Evolutionary conservation across 768 basidiomycete species (phyloP).

Genomic region (Chiua virens): DNA sequence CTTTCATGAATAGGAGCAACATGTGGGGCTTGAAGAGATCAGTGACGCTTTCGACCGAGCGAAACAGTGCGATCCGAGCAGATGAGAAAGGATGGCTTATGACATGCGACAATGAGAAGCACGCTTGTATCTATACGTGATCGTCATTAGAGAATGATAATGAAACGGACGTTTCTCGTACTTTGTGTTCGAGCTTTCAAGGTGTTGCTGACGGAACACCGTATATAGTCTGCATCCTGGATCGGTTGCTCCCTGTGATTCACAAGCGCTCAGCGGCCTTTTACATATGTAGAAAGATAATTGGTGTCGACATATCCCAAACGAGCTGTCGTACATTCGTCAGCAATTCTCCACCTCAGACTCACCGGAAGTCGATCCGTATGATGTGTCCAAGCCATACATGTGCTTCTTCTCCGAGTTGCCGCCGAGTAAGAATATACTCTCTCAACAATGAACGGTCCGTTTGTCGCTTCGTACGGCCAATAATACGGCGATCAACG

Average conservation of each 20-base stretch:
- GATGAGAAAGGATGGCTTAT: constrained; percentile 49
- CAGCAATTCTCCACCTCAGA: constrained; percentile 8
- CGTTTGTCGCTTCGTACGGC: constrained; percentile 28
- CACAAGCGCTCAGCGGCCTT: constrained; percentile 48
- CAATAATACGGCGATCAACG: constrained; percentile 58
- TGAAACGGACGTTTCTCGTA: constrained; percentile 32
- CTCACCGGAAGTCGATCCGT: constrained; percentile 61
- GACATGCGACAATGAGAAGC: constrained; percentile 80
- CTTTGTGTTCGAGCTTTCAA: constrained; percentile 49
- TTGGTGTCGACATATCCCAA: constrained; percentile 71
- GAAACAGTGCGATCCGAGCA: constrained; percentile 57
- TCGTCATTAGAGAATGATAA: constrained; percentile 24
- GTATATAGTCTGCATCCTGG: constrained; percentile 59
- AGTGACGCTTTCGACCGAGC: constrained; percentile 38
- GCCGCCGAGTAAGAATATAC: constrained; percentile 49
- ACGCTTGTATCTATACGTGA: constrained; percentile 61
- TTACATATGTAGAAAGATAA: constrained; percentile 61
- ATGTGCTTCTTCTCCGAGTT: constrained; percentile 46
- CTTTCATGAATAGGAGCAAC: constrained; percentile 58
- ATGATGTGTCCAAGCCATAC: constrained; percentile 74
- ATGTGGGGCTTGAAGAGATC: constrained; percentile 49
- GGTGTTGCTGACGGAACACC: constrained; percentile 59
- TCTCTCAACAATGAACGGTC: constrained; percentile 41
- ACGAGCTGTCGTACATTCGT: constrained; percentile 33
- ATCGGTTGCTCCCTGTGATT: constrained; percentile 53